Conservation (phyloP, 2,329 filamentous ascomycete species). For the Paramyrothecium roridum region DNA sequence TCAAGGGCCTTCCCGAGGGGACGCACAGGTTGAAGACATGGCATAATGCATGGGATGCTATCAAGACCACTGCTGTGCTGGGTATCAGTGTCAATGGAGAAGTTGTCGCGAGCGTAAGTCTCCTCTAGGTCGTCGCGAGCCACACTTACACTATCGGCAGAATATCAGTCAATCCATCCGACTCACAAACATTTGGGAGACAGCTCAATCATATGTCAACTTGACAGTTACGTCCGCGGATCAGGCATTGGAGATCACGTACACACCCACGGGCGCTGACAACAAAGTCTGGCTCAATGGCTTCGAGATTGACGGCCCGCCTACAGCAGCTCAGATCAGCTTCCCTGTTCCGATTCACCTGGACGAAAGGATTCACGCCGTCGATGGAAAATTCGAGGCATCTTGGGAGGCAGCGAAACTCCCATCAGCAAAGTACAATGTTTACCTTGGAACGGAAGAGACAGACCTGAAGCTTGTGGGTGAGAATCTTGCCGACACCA, state of each 20-base stretch:
- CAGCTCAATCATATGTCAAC: constrained; percentile 20
- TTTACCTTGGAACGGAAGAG: constrained; percentile 18
- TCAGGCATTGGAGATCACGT: constrained; percentile 19
- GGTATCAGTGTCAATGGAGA: background rate
- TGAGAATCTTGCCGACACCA: background rate
- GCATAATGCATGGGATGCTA: background rate
- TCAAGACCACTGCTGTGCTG: background rate
- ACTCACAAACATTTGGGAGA: constrained; percentile 26
- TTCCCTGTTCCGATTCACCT: constrained; percentile 23
- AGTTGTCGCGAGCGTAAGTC: background rate
- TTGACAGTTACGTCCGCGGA: constrained; percentile 15
- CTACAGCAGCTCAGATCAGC: constrained; percentile 16
- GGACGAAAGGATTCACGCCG: constrained; percentile 21
- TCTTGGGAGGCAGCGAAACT: constrained; percentile 18
- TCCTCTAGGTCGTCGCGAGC: background rate
- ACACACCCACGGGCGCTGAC: constrained; percentile 13
- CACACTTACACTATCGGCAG: background rate
- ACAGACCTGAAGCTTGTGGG: constrained; percentile 9
- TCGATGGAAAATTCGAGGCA: constrained; percentile 9
- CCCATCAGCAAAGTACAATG: constrained; percentile 16
- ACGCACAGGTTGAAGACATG: background rate
- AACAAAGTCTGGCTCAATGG: constrained; percentile 23
- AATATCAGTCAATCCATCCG: constrained; percentile 2
- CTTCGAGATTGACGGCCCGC: constrained; percentile 23
- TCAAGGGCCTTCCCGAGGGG: background rate